Base-by-base conservation (phyloP, 2,329 filamentous ascomycete species). In the Septoria petroselini region DNA sequence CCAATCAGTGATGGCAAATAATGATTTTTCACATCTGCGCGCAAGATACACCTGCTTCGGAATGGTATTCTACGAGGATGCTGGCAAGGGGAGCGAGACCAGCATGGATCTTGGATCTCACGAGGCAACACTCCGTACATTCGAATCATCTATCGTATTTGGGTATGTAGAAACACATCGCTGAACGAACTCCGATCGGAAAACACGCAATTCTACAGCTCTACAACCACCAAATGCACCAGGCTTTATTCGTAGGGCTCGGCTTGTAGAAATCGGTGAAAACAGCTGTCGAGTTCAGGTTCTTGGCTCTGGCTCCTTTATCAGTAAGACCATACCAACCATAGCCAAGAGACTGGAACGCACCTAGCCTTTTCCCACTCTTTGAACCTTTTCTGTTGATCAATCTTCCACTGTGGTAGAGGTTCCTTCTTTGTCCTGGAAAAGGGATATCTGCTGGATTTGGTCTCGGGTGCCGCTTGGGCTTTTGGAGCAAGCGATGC, bases 151-250 rank as follows among this genome's bases (percentile, higher is more conserved):
- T 5, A 5, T 27, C 23, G 23, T 27, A 27, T 9, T 27, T 27
- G 23, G 23, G 23, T 27, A 27, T 27, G 5, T 27, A 5, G 9
- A 9, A 27, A 27, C 5, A 9, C 23, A 27, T 9, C 5, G 23
- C 23, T 27, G 23, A 27, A n/a, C n/a, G n/a, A n/a, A n/a, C n/a
- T n/a, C n/a, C n/a, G n/a, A 27, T 27, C 23, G 9, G 9, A 9
- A 27, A 5, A 27, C 9, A 9, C 5, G 23, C 9, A 9, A 9
- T 5, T 27, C 23, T 27, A 27, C 23, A 27, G 23, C 23, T 9
- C 23, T 46, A 46, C 17, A 43, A 25, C 42, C 48, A 34, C 34
- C 42, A 35, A 19, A 51, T 46, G 41, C 48, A 46, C 23, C 18
- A 45, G 6, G 19, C 48, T 43, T 35, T 51, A 8, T 33, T 51